Percentiles rank a stretch among this genome's conserved stretches.
These are phyloP conservation scores for Lithospermum erythrorhizon DNA, from an alignment of 257 asterid species.

Conservation along the genomic window DNA sequence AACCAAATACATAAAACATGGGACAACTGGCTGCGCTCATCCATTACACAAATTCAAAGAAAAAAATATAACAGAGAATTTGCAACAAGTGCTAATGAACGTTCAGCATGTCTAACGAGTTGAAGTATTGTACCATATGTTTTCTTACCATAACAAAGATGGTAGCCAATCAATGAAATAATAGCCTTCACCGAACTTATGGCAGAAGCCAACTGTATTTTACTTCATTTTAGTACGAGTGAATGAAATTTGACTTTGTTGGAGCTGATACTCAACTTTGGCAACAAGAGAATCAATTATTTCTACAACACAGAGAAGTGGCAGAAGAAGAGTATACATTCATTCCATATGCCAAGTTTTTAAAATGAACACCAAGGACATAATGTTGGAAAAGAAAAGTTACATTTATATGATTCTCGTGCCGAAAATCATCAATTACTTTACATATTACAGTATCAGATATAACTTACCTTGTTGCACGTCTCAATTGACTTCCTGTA, in stretches of 20 bases:
- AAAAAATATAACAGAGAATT: not conserved
- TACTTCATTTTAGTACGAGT: too few species aligned
- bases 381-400: too few species aligned
- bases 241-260: too few species aligned
- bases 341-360: not conserved
- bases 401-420: not conserved
- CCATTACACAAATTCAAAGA: too few species aligned
- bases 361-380: not conserved
- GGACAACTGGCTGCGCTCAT: too few species aligned
- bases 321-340: not conserved
- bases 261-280: not conserved
- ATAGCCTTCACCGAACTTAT: not conserved
- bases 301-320: not conserved
- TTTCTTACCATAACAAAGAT: not conserved
- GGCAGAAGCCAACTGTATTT: too few species aligned
- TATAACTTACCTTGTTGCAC: conserved; percentile 72
- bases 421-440: not conserved
- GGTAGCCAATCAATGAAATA: not conserved
- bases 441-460: not conserved
- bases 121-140: not conserved
- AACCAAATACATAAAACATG: too few species aligned
- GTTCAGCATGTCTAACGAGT: not conserved
- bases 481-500: conserved; percentile 72
- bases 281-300: not conserved
- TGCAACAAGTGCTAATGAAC: not conserved